Base-by-base conservation (phyloP, 2,329 filamentous ascomycete species). In the Zalaria obscura region DNA sequence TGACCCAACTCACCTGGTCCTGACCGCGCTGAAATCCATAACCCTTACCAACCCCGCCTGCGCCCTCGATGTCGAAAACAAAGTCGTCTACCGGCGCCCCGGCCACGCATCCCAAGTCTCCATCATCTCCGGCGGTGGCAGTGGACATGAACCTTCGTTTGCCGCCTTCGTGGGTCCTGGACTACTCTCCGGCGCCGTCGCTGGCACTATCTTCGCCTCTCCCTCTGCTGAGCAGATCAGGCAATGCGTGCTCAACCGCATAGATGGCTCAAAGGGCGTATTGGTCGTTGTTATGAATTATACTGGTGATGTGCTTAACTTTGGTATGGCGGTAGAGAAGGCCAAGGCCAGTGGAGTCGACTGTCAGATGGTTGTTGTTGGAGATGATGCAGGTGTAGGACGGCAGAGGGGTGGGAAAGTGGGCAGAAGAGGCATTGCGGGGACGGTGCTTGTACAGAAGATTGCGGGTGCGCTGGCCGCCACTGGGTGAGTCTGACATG, bases 201-300 rank as follows among this genome's bases (percentile, higher is more conserved):
- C 86, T 1, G 88, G 88, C 11, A 88, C 83, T 3, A 88, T 93
- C 53, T 93, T 93, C 56, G 85, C 85, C 5, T 83, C 78, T 11
- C 85, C 85, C 0, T 79, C 75, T 4, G 80, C 85, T 0, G 80
- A 91, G 62, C 88, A 95, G 65, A 78, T 95, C 41, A 76, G 84
- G 42, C 70, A 75, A 49, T 85, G 79, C 45, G 80, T 93, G 40
- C 74, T 80, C 55, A 73, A 77, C 35, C 72, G 83, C 18, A 82
- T 93, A 3, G 76, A 83, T 46, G 72, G 73, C 3, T 69, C 73
- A 36, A 73, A 76, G 47, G 89, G 88, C 25, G 82, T 94, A 1
- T 61, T 95, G 34, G 82, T 94, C n/a, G 80, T 88, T 4, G 83
- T 93, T 27, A 94, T 93, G 84, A 95, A 95, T 61, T 62, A 62